These are phyloP conservation scores for Auricularia heimuer DNA, from an alignment of 768 basidiomycete genomes.

Conservation along the genomic window DNA sequence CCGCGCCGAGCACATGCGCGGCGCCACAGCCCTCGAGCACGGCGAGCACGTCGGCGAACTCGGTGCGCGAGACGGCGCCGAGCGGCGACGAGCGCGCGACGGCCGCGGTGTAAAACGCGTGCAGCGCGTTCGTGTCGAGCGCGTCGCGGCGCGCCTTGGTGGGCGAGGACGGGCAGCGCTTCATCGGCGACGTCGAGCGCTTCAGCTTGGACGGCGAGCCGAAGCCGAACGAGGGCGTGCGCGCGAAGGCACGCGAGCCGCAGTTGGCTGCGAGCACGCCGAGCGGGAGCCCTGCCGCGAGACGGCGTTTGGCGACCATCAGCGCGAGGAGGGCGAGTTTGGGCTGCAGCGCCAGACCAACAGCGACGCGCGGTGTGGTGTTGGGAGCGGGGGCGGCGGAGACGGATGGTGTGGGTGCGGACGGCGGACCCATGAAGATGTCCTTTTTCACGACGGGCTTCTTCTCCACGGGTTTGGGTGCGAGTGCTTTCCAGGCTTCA, in stretches of 20 bases:
- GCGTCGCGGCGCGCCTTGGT: slow-evolving; percentile 20
- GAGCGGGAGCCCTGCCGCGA: slow-evolving; percentile 47
- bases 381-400: no score
- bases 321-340: slow-evolving; percentile 58
- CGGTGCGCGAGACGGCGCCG: slow-evolving; percentile 58
- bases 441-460: no score
- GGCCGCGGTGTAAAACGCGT: slow-evolving; percentile 51
- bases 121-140: slow-evolving; percentile 52
- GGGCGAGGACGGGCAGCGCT: slow-evolving; percentile 14
- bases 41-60: slow-evolving; percentile 62
- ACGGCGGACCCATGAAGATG: slow-evolving; percentile 15
- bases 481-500: neutral
- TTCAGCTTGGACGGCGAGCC: slow-evolving; percentile 48
- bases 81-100: slow-evolving; percentile 48
- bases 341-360: slow-evolving; percentile 55
- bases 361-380: no score
- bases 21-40: slow-evolving; percentile 63
- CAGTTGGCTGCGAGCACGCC: slow-evolving; percentile 14
- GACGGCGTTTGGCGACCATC: slow-evolving; percentile 53
- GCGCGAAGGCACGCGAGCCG: slow-evolving; percentile 13
- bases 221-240: slow-evolving; percentile 12
- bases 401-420: no score
- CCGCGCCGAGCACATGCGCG: no score
- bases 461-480: slow-evolving; percentile 17
- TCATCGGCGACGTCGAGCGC: slow-evolving; percentile 31